Base-by-base conservation (phyloP, 2,329 filamentous ascomycete species). In the Arthrobotrys iridis region DNA sequence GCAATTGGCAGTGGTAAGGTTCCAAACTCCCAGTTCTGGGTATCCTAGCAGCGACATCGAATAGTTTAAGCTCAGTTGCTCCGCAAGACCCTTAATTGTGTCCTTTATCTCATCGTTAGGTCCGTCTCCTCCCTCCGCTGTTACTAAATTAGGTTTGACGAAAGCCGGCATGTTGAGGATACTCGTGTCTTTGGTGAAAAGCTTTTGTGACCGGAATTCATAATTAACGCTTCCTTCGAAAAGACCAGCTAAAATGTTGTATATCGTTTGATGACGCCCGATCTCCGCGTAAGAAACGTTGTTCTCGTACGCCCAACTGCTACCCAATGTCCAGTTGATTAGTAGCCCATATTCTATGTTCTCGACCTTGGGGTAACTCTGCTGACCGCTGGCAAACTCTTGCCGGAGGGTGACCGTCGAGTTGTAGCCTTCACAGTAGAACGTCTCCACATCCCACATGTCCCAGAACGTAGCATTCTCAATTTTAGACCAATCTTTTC, bases 1-100 rank as follows among this genome's bases (percentile, higher is more conserved):
- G 28, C 72, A 76, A 45, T 70, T 71, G 18, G 30, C 28, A 0
- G 24, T 62, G 10, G 26, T 40, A 13, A 59, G 18, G 7, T 65
- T 30, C 35, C 45, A 37, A 11, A 64, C 40, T 4, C 46, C 60
- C 2, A 71, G 50, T 1, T 59, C 22, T 13, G 48, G 43, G 33
- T 60, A 71, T 10, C 48, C 41, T 7, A 76, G 24, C 28, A 76
- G n/a, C 5, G 65, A 70, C 28, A 76, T 50, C 4, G 72, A 43
- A 20, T 65, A 76, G 26, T 76, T 76, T 24, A 70, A 40, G 15
- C 72, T 76, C 5, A 76, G 43, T 20, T 76, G 48, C 18, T 76
- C 72, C 30, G 48, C 59, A 10, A 71, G 30, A 6, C 35, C 35
- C 15, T 50, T 52, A 6, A 76, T 65, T 20, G 26, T 33, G 24